Percentiles rank a stretch among this genome's conserved stretches.
Evolutionary conservation across 1,139 yeast species (phyloP).

Genomic region (Zygosaccharomyces sapae): DNA sequence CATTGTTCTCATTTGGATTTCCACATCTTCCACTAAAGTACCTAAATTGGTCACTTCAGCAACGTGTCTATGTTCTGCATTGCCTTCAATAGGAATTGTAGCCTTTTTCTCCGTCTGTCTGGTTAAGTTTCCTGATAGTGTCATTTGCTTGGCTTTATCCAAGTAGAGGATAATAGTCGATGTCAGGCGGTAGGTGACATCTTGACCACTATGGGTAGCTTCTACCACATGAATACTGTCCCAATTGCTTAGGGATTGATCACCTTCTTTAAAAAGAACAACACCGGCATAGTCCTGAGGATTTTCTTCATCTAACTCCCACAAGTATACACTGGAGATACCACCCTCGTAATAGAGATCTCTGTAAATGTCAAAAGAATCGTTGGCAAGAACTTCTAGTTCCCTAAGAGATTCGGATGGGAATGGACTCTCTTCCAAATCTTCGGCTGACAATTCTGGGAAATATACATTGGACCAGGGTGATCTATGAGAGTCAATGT

Average conservation of each 20-base stretch:
- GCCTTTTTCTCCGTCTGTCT: conserved; percentile 63
- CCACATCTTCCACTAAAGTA: conserved; percentile 79
- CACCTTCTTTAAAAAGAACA: conserved; percentile 70
- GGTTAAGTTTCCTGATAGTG: conserved; percentile 77
- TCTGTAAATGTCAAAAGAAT: conserved; percentile 86
- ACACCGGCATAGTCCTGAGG: conserved; percentile 78
- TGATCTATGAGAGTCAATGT: conserved; percentile 86
- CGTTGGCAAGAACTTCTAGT: conserved; percentile 78
- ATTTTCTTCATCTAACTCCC: conserved; percentile 59
- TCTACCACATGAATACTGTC: conserved; percentile 92
- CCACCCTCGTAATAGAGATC: conserved; percentile 96
- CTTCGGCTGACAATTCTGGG: conserved; percentile 56
- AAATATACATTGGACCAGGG: conserved; percentile 86
- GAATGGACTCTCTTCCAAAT: conserved; percentile 59
- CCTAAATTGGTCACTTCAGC: conserved; percentile 85
- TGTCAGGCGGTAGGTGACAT: conserved; percentile 64
- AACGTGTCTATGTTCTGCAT: conserved; percentile 32
- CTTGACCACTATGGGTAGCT: conserved; percentile 47
- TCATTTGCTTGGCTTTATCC: conserved; percentile 40
- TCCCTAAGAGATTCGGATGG: conserved; percentile 68
- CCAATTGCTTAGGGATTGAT: conserved; percentile 60
- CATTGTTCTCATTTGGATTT: conserved; percentile 78
- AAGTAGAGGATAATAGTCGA: conserved; percentile 84
- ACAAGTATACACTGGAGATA: conserved; percentile 80
- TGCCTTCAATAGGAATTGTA: conserved; percentile 37